These are phyloP conservation scores for Xylaria flabelliformis DNA, from an alignment of 495 filamentous ascomycete genomes.

Conservation along the genomic window DNA sequence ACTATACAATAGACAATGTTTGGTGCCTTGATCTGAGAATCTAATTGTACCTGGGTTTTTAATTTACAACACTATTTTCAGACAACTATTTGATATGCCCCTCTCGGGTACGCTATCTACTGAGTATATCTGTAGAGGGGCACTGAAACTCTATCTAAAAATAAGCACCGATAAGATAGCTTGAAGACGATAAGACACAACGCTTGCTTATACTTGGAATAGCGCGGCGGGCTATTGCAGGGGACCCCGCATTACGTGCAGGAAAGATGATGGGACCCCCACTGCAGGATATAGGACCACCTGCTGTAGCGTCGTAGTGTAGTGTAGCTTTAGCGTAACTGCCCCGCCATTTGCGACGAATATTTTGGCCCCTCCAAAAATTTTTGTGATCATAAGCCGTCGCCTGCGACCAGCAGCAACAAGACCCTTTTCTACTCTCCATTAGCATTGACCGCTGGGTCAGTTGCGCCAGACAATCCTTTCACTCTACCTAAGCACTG, in stretches of 20 bases:
- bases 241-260: constrained; percentile 25
- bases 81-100: neutral
- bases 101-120: neutral
- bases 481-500: neutral
- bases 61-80: neutral
- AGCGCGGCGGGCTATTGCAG: constrained; percentile 7
- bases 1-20: neutral
- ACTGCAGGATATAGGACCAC: neutral
- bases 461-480: constrained; percentile 15
- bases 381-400: constrained; percentile 16
- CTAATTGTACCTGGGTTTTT: neutral
- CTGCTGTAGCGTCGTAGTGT: neutral
- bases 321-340: neutral
- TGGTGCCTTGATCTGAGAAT: neutral
- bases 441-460: constrained; percentile 17
- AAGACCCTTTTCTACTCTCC: neutral
- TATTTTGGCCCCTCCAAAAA: constrained; percentile 25
- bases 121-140: neutral
- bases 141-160: neutral
- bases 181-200: neutral
- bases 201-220: neutral
- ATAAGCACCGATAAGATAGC: neutral
- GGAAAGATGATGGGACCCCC: constrained; percentile 5
- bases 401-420: neutral
- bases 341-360: constrained; percentile 22